Evolutionary conservation across 169 alveolate species (phyloP).

Genomic region (Sarcocystis neurona): DNA sequence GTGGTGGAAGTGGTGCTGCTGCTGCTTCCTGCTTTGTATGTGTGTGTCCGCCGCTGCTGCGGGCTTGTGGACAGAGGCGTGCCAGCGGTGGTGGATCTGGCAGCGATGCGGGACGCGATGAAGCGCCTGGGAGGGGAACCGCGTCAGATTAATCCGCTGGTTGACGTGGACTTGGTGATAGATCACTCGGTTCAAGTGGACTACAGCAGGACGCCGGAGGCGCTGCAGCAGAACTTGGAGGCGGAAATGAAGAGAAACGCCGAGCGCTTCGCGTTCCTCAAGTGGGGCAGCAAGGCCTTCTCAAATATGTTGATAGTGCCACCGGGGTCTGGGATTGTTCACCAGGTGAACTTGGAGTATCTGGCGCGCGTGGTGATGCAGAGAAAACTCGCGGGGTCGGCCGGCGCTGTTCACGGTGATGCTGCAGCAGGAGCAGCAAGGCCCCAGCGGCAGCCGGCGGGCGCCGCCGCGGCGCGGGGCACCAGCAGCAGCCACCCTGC

Average conservation of each 20-base stretch:
- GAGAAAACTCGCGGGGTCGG: too few species aligned
- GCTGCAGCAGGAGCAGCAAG: too few species aligned
- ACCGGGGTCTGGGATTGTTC: slow-evolving; percentile 97
- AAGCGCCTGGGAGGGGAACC: slow-evolving; percentile 92
- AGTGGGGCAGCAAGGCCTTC: slow-evolving; percentile 97
- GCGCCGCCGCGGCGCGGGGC: background rate
- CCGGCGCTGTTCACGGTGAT: too few species aligned
- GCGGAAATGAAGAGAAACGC: slow-evolving; percentile 89
- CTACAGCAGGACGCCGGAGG: slow-evolving; percentile 73
- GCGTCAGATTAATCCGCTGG: slow-evolving; percentile 90
- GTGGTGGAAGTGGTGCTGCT: background rate
- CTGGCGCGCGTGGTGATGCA: slow-evolving; percentile 84
- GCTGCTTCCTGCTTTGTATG: background rate
- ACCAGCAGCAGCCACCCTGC: background rate
- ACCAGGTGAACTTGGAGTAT: slow-evolving; percentile 89
- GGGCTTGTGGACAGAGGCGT: slow-evolving; percentile 83
- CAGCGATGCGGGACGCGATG: slow-evolving; percentile 97
- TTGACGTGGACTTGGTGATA: slow-evolving; percentile 95
- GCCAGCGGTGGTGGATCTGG: slow-evolving; percentile 96
- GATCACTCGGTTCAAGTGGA: slow-evolving; percentile 97
- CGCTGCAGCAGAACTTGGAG: slow-evolving; percentile 86
- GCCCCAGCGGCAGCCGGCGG: too few species aligned
- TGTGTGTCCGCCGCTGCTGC: background rate
- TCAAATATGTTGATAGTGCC: slow-evolving; percentile 93
- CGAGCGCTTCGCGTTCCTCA: slow-evolving; percentile 94